Conservation (phyloP, 148 eudicot species). For the Mesembryanthemum crystallinum region DNA sequence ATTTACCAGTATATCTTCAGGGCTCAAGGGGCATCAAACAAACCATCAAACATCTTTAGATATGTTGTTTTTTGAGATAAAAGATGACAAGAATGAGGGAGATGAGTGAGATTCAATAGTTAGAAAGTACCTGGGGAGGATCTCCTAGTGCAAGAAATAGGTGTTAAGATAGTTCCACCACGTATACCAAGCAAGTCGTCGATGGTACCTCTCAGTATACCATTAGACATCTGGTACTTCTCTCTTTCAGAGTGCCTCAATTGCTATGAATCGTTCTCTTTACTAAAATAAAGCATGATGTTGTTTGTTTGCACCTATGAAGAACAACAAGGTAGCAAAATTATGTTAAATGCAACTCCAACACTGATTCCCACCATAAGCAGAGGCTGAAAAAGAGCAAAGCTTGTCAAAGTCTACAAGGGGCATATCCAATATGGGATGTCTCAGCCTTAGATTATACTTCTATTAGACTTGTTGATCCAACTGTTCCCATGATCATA, state of each 20-base stretch:
- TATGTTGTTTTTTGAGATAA: too few species aligned
- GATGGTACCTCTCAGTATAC: constrained; percentile 9
- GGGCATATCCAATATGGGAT: constrained; percentile 16
- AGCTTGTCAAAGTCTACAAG: constrained; percentile 22
- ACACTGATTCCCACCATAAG: constrained; percentile 13
- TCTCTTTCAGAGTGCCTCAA: too few species aligned
- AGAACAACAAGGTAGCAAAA: constrained; percentile 24
- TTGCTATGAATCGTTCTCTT: too few species aligned
- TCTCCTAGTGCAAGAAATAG: constrained; percentile 9
- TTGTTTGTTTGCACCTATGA: too few species aligned
- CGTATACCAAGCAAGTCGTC: constrained; percentile 8
- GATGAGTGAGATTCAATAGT: too few species aligned
- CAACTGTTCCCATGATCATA: constrained; percentile 14
- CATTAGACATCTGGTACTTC: too few species aligned
- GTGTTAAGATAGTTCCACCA: constrained; percentile 10
- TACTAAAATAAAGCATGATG: too few species aligned
- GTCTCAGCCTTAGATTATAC: constrained; percentile 11
- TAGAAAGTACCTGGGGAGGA: constrained; percentile 15
- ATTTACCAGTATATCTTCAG: too few species aligned
- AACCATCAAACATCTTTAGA: too few species aligned
- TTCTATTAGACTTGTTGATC: constrained; percentile 16
- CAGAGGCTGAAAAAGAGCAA: constrained; percentile 23
- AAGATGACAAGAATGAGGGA: too few species aligned
- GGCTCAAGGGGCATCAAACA: too few species aligned
- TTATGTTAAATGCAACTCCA: constrained; percentile 14